These are phyloP conservation scores for Eruca vesicaria DNA, from an alignment of 441 rosid species.

Conservation along the genomic window DNA sequence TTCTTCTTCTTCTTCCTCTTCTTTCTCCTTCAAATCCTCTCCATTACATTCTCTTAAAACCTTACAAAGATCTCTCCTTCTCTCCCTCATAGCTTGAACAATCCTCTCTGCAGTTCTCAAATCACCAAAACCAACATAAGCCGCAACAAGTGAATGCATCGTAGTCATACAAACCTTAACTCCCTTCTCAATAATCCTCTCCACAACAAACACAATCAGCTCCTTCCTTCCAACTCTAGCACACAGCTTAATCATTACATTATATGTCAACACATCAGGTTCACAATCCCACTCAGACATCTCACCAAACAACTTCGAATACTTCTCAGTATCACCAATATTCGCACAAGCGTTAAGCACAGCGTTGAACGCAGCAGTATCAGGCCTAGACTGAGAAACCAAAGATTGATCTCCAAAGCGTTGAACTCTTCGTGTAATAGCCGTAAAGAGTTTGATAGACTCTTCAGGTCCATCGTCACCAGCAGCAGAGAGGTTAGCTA, in stretches of 20 bases:
- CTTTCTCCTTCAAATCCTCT: slow-evolving; percentile 41
- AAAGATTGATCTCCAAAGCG: slow-evolving; percentile 47
- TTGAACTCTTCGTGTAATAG: slow-evolving; percentile 53
- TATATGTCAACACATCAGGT: slow-evolving; percentile 78
- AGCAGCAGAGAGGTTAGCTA: slow-evolving; percentile 64
- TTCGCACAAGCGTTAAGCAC: slow-evolving; percentile 94
- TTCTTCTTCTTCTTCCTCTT: slow-evolving; percentile 30
- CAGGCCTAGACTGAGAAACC: slow-evolving; percentile 67
- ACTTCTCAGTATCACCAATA: slow-evolving; percentile 60
- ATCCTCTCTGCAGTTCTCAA: slow-evolving; percentile 68
- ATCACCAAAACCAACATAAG: slow-evolving; percentile 90
- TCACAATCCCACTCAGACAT: slow-evolving; percentile 65
- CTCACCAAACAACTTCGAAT: slow-evolving; percentile 63
- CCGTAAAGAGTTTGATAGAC: slow-evolving; percentile 59
- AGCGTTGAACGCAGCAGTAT: slow-evolving; percentile 80
- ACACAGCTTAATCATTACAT: slow-evolving; percentile 82
- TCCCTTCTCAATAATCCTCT: slow-evolving; percentile 58
- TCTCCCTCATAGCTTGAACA: slow-evolving; percentile 91
- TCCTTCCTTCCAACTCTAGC: slow-evolving; percentile 71
- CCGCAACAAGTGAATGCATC: slow-evolving; percentile 84
- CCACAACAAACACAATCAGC: slow-evolving; percentile 74
- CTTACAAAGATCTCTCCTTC: slow-evolving; percentile 79
- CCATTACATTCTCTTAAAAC: slow-evolving; percentile 58
- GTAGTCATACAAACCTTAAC: slow-evolving; percentile 74
- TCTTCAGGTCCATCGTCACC: slow-evolving; percentile 67